Evolutionary conservation across 2,329 filamentous ascomycete species (phyloP).

Genomic region (Paradendryphiella salina): DNA sequence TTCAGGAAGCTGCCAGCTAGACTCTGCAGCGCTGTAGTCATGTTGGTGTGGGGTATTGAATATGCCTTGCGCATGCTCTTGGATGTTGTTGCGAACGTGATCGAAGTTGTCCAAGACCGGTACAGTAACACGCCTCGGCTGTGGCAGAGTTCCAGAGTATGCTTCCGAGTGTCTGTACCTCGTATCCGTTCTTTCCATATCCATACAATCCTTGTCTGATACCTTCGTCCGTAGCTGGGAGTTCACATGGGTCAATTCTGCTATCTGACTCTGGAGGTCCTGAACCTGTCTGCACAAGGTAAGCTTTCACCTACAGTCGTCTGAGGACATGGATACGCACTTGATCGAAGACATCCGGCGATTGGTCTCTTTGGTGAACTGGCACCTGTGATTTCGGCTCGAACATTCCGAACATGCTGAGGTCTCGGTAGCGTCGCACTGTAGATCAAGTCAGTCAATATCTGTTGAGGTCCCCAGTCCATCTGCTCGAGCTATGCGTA

Average conservation of each 20-base stretch:
- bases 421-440: conserved; percentile 95
- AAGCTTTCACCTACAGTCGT: conserved; percentile 1
- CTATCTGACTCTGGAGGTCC: conserved; percentile 90
- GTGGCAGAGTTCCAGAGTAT: conserved; percentile 9
- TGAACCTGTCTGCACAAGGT: conserved; percentile 72
- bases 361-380: conserved; percentile 99
- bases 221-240: conserved; percentile 70
- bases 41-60: conserved; percentile 74
- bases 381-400: conserved; percentile 93
- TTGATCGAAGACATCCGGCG: conserved; percentile 99
- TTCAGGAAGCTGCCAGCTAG: conserved; percentile 58
- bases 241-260: conserved; percentile 78
- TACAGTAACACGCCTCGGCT: conserved; percentile 57
- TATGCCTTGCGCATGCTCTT: conserved; percentile 73
- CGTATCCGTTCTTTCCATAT: conserved; percentile 43
- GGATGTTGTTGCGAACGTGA: conserved; percentile 71
- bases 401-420: conserved; percentile 97
- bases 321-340: conserved; percentile 48
- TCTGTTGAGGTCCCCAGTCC: not conserved
- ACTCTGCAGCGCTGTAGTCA: conserved; percentile 50
- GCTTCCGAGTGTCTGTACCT: conserved; percentile 53
- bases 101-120: conserved; percentile 69
- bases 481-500: conserved; percentile 1
- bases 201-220: conserved; percentile 52
- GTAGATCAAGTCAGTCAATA: conserved; percentile 19